Evolutionary conservation across 1,139 yeast species (phyloP).

Genomic region (Magnusiomyces suaveolens): DNA sequence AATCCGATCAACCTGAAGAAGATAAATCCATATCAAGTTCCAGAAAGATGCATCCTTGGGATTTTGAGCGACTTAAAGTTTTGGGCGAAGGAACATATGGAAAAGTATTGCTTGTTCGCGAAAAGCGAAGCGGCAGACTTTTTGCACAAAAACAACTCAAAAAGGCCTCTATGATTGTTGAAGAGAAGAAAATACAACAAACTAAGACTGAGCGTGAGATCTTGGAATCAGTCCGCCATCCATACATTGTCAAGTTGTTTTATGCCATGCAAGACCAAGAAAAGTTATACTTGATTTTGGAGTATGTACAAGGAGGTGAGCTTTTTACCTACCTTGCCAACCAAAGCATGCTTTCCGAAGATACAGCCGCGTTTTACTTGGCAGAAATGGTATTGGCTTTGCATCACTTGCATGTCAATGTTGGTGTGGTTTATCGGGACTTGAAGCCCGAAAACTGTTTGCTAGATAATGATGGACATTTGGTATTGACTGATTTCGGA

Average conservation of each 20-base stretch:
- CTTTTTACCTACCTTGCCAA: constrained; percentile 76
- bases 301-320: constrained; percentile 91
- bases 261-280: constrained; percentile 84
- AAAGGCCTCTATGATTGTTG: constrained; percentile 62
- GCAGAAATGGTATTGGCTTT: constrained; percentile 83
- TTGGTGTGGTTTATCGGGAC: constrained; percentile 86
- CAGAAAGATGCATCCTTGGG: constrained; percentile 37
- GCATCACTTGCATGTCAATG: constrained; percentile 64
- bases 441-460: constrained; percentile 90
- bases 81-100: constrained; percentile 91
- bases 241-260: constrained; percentile 76
- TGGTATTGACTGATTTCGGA: constrained; percentile 88
- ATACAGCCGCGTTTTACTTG: constrained; percentile 67
- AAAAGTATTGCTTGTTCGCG: constrained; percentile 70
- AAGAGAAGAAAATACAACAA: constrained; percentile 43
- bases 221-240: constrained; percentile 63
- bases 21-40: no score
- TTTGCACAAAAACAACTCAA: constrained; percentile 86
- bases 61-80: constrained; percentile 69
- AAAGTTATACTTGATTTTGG: constrained; percentile 69
- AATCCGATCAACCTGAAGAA: constrained; percentile 13
- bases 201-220: constrained; percentile 68
- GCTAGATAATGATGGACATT: constrained; percentile 66
- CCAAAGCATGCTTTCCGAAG: constrained; percentile 75
- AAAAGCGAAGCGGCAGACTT: constrained; percentile 51